A percentile compares a stretch with the other conserved stretches of the same genome.
Evolutionary conservation across 106 monocot genomes (phyloP).

Genomic region (Platanthera zijinensis): DNA sequence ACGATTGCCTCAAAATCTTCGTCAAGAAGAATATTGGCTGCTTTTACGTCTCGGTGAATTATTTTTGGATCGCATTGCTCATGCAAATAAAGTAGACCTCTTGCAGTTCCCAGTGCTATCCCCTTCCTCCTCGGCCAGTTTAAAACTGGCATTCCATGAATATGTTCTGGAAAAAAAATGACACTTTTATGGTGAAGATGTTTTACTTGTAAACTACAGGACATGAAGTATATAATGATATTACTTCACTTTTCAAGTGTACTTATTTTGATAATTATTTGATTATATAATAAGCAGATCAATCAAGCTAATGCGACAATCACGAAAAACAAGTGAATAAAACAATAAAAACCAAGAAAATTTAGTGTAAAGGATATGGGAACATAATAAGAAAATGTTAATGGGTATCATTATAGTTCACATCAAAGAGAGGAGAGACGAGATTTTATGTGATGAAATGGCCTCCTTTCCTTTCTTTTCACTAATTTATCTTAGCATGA

Average conservation of each 20-base stretch:
- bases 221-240: not conserved
- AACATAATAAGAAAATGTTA: not conserved
- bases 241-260: not conserved
- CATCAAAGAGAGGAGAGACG: not conserved
- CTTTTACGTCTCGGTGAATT: slow-evolving; percentile 10
- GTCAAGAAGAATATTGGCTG: slow-evolving; percentile 9
- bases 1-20: slow-evolving; percentile 36
- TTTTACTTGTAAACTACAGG: not conserved
- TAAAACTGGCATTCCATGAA: slow-evolving; percentile 61
- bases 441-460: not conserved
- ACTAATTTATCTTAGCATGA: not conserved
- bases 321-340: not conserved
- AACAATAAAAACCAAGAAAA: not conserved
- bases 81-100: slow-evolving; percentile 42
- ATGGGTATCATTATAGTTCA: not conserved
- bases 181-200: not conserved
- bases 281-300: not conserved
- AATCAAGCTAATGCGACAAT: not conserved
- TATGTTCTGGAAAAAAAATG: slow-evolving; percentile 31
- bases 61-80: slow-evolving; percentile 24
- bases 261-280: not conserved
- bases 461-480: not conserved
- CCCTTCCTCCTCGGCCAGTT: slow-evolving; percentile 73
- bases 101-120: slow-evolving; percentile 80
- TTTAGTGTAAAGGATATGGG: not conserved